phyloP scores from a whole-genome alignment of 345 rosid genomes.

The Corchorus olitorius region DNA sequence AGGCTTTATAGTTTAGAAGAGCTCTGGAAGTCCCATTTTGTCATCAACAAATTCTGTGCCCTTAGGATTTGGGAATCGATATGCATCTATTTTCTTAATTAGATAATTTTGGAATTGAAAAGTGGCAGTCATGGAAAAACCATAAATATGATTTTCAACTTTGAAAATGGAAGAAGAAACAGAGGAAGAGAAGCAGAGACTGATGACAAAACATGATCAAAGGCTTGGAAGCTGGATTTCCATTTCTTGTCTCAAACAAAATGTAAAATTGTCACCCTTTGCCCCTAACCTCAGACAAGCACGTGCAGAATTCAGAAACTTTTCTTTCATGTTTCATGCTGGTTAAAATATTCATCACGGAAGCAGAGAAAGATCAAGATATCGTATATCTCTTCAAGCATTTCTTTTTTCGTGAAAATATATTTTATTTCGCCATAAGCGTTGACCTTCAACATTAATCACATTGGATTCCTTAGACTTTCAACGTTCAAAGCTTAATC shows the following conservation, averaged over 20 bases:
- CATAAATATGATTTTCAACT: too few species aligned
- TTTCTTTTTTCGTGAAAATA: not conserved
- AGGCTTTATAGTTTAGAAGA: too few species aligned
- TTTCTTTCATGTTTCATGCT: too few species aligned
- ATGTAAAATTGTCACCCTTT: not conserved
- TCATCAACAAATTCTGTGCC: not conserved
- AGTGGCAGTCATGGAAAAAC: too few species aligned
- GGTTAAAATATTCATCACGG: not conserved
- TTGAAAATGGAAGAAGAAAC: too few species aligned
- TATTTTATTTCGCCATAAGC: not conserved
- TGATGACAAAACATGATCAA: too few species aligned
- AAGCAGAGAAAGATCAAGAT: not conserved
- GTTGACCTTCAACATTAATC: conserved; percentile 13
- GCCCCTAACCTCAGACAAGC: not conserved
- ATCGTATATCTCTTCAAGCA: not conserved
- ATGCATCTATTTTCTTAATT: too few species aligned
- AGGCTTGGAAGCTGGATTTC: too few species aligned
- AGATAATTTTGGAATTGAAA: too few species aligned
- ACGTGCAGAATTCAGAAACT: not conserved
- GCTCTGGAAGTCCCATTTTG: not conserved
- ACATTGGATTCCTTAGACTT: not conserved
- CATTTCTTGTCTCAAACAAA: too few species aligned
- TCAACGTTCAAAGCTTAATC: not conserved
- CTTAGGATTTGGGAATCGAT: too few species aligned
- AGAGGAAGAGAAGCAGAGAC: too few species aligned